Percentiles rank a stretch among this genome's conserved stretches.
Evolutionary conservation across 257 asterid genomes (phyloP).

Genomic region (Solanum commersonii): DNA sequence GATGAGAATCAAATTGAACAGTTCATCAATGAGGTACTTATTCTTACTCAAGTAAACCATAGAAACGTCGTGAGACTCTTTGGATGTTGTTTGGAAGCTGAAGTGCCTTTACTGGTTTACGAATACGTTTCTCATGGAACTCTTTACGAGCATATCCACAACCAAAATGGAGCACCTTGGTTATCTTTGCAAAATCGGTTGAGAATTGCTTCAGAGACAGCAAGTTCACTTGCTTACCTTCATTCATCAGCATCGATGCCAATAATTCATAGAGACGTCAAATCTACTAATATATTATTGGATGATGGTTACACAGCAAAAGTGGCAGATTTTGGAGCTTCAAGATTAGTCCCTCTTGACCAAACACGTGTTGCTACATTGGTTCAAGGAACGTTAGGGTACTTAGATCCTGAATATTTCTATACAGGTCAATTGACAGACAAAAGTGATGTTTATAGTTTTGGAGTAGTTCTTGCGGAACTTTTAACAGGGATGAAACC

Average conservation of each 20-base stretch:
- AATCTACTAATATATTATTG: slow-evolving; percentile 39
- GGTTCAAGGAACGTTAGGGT: slow-evolving; percentile 51
- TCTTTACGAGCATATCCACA: slow-evolving; percentile 34
- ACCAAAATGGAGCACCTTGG: slow-evolving; percentile 22
- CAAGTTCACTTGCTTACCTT: slow-evolving; percentile 45
- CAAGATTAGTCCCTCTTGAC: slow-evolving; percentile 39
- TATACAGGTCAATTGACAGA: slow-evolving; percentile 34
- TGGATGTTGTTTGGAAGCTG: slow-evolving; percentile 51
- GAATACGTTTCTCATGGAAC: slow-evolving; percentile 35
- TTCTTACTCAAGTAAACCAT: slow-evolving; percentile 49
- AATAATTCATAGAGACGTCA: slow-evolving; percentile 47
- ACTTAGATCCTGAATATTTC: slow-evolving; percentile 54
- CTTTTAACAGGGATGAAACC: slow-evolving; percentile 57
- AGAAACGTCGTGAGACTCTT: slow-evolving; percentile 47
- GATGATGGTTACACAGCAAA: slow-evolving; percentile 33
- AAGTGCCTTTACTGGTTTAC: slow-evolving; percentile 38
- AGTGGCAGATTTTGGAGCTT: slow-evolving; percentile 59
- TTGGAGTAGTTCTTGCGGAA: slow-evolving; percentile 60
- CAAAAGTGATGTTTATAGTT: slow-evolving; percentile 66
- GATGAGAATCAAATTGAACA: slow-evolving; percentile 44
- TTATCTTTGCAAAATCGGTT: slow-evolving; percentile 36
- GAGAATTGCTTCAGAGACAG: slow-evolving; percentile 35
- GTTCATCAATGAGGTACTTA: slow-evolving; percentile 54
- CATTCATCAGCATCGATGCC: slow-evolving; percentile 49
- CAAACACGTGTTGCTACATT: slow-evolving; percentile 41